Evolutionary conservation across 345 rosid species (phyloP).

Genomic region (Moringa oleifera): DNA sequence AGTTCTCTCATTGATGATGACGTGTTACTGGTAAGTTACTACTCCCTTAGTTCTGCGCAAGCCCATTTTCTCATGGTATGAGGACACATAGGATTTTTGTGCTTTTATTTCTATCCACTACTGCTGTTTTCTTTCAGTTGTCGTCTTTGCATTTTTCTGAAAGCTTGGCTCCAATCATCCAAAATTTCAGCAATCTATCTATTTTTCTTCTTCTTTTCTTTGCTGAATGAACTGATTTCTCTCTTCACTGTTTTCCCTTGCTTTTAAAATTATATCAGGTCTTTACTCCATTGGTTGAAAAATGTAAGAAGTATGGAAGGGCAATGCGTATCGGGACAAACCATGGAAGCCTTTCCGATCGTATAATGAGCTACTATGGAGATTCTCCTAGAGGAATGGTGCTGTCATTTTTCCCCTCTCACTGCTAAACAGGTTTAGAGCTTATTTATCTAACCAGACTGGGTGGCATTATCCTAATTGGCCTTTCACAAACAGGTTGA

Average conservation of each 20-base stretch:
- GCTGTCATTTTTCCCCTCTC: conserved; percentile 15
- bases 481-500: conserved; percentile 61
- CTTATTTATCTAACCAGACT: conserved; percentile 10
- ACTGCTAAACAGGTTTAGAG: conserved; percentile 12
- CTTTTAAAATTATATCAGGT: conserved; percentile 36
- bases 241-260: conserved; percentile 3
- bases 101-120: no score
- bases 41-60: not conserved
- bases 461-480: conserved; percentile 18
- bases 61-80: not conserved
- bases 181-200: not conserved
- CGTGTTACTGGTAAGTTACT: not conserved
- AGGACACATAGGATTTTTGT: not conserved
- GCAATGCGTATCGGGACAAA: conserved; percentile 99
- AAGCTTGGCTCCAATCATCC: not conserved
- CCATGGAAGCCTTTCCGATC: conserved; percentile 99
- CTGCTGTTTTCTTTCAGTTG: not conserved
- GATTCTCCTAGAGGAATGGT: conserved; percentile 99
- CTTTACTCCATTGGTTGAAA: conserved; percentile 93
- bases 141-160: conserved; percentile 6
- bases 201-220: conserved; percentile 5
- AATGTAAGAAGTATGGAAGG: conserved; percentile 95
- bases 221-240: not conserved
- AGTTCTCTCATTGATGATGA: not conserved
- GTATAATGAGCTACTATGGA: conserved; percentile 97